Conservation (phyloP, 176 grass and related monocot genomes). For the Aegilops umbellulata region DNA sequence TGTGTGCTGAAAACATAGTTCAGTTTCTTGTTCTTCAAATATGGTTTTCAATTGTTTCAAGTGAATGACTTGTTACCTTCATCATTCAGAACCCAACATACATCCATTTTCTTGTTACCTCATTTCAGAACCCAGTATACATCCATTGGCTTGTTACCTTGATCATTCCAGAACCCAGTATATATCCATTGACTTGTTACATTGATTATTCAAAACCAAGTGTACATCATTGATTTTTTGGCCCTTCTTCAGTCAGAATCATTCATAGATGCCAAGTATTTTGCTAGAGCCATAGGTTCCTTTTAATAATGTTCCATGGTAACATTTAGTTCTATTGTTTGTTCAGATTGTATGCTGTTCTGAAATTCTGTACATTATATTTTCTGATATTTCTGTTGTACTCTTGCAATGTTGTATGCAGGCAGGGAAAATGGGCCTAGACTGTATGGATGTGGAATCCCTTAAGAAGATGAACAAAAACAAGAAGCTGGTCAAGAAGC, state of each 20-base stretch:
- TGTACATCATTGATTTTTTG: no score
- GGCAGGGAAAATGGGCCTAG: slow-evolving; percentile 70
- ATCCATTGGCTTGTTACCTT: no score
- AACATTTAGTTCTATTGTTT: neutral
- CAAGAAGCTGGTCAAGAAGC: slow-evolving; percentile 92
- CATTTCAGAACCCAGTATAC: no score
- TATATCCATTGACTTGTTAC: no score
- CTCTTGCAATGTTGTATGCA: slow-evolving; percentile 12
- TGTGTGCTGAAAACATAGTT: neutral
- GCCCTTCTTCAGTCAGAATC: neutral
- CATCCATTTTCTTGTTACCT: neutral
- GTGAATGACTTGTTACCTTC: neutral
- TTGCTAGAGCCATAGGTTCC: no score
- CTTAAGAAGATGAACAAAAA: slow-evolving; percentile 98
- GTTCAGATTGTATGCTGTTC: neutral
- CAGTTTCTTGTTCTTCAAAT: neutral
- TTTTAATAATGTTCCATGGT: neutral
- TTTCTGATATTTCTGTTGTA: neutral
- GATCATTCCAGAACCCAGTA: no score
- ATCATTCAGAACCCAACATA: neutral
- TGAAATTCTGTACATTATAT: neutral
- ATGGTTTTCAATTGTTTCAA: neutral
- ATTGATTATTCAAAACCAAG: no score
- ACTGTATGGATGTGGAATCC: slow-evolving; percentile 84
- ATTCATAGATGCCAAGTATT: neutral